Evolutionary conservation across 177 flowering plant genomes (phyloP).

Genomic region (Telopea speciosissima): DNA sequence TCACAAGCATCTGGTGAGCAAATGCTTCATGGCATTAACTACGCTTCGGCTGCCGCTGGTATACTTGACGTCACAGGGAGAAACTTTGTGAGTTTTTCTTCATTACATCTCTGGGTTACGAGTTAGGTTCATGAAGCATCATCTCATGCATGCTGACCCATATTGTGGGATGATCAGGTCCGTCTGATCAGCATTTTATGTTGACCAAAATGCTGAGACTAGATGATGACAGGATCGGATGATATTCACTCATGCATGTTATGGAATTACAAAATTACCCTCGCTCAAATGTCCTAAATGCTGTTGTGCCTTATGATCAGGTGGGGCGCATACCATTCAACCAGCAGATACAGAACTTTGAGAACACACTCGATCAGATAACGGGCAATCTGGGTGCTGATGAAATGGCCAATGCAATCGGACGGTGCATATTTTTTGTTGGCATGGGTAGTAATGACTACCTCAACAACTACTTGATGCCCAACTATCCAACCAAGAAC

Average conservation of each 20-base stretch:
- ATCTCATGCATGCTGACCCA: not conserved
- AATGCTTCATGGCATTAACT: slow-evolving; percentile 78
- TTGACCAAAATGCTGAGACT: too few species aligned
- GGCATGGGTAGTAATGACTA: slow-evolving; percentile 99
- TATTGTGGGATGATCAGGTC: too few species aligned
- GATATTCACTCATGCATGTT: too few species aligned
- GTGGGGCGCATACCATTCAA: slow-evolving; percentile 86
- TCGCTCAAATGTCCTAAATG: too few species aligned
- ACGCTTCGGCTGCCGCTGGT: slow-evolving; percentile 97
- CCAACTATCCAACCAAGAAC: slow-evolving; percentile 59
- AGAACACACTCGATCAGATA: slow-evolving; percentile 64
- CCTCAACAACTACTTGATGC: slow-evolving; percentile 94
- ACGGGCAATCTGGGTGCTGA: slow-evolving; percentile 54
- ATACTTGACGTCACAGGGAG: slow-evolving; percentile 83
- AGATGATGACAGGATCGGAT: too few species aligned
- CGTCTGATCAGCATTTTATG: too few species aligned
- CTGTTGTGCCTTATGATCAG: slow-evolving; percentile 25
- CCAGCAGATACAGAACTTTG: slow-evolving; percentile 73
- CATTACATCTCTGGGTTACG: too few species aligned
- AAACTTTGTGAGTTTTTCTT: slow-evolving; percentile 59
- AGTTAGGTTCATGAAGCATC: not conserved
- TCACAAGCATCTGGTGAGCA: slow-evolving; percentile 58
- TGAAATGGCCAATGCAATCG: slow-evolving; percentile 36
- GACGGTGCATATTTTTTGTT: slow-evolving; percentile 65
- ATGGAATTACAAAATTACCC: not conserved